Conservation (phyloP, 352 stramenopile species). For the Phytophthora europaea region DNA sequence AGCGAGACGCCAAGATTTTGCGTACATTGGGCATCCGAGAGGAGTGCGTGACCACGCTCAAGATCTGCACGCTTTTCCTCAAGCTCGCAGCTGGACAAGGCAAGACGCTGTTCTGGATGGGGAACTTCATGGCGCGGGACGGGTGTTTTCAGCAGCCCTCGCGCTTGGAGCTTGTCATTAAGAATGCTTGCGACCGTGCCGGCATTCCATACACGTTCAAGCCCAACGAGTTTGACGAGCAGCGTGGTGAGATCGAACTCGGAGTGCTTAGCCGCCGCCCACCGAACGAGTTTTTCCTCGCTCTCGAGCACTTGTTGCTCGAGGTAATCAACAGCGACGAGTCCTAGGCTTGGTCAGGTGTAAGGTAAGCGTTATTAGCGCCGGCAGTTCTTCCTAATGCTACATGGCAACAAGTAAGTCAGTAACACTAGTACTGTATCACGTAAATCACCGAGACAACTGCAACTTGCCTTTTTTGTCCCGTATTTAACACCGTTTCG, state of each 20-base stretch:
- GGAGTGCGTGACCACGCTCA: conserved; percentile 77
- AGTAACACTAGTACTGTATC: conserved; percentile 19
- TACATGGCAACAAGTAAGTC: conserved; percentile 20
- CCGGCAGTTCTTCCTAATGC: conserved; percentile 10
- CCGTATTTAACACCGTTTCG: background rate
- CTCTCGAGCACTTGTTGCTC: conserved; percentile 51
- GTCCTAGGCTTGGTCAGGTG: conserved; percentile 6
- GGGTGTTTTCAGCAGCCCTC: conserved; percentile 80
- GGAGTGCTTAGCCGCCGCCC: conserved; percentile 78
- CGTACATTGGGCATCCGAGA: conserved; percentile 72
- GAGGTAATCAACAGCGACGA: conserved; percentile 34
- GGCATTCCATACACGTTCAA: conserved; percentile 69
- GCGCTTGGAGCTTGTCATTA: conserved; percentile 57
- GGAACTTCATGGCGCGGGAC: conserved; percentile 71
- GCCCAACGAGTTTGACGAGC: conserved; percentile 65
- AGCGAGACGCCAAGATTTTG: conserved; percentile 59
- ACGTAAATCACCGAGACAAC: background rate
- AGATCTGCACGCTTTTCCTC: conserved; percentile 82
- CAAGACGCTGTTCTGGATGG: conserved; percentile 75
- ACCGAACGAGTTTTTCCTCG: conserved; percentile 67
- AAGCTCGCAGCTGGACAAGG: conserved; percentile 59
- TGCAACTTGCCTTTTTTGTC: conserved; percentile 2
- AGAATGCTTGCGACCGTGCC: conserved; percentile 50
- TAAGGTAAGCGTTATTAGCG: conserved; percentile 9
- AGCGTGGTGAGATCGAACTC: conserved; percentile 58